Base-by-base conservation (phyloP, 2,329 filamentous ascomycete species). In the Talaromyces atroroseus region DNA sequence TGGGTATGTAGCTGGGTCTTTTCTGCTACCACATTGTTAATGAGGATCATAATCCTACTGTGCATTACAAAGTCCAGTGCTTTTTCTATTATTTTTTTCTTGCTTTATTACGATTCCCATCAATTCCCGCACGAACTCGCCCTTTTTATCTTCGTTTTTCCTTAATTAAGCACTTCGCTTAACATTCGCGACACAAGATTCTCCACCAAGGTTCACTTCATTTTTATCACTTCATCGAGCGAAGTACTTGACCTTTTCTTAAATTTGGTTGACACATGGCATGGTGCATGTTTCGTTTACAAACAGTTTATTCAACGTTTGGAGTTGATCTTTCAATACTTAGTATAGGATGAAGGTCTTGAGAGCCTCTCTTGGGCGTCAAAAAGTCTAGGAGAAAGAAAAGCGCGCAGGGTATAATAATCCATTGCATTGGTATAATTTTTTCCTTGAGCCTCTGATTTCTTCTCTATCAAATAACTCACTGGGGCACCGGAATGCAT, bases 51-150 rank as follows among this genome's bases (percentile, higher is more conserved):
- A 40, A 40, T 14, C 20, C 21, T 21, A 26, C 42, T 56, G 46
- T 45, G 36, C 47, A 24, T 44, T 56, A 32, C 40, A 36, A 44
- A 46, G 20, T 49, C 29, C 45, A 38, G 56, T 62, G 60, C 53
- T 61, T 51, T 58, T 59, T 58, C 58, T 52, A 48, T 52, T 49
- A 34, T 51, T 44, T 51, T 52, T 49, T 49, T 58, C 45, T 60
- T 57, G 56, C 47, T 48, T 36, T 29, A 50, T 54, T 36, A 18
- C 24, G 36, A 50, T 57, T 58, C 29, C 38, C 21, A 20, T 32
- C 48, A 26, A 47, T 36, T 21, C 36, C 34, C 52, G 12, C 32
- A 44, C n/a, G 23, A 36, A 29, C 8, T 29, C 7, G 38, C 21
- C 23, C 24, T 52, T 52, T 44, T 20, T 29, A 18, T 44, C 23